Conservation (phyloP, 1,284 basidiomycete genomes). For the Pisolithus thermaeus region DNA sequence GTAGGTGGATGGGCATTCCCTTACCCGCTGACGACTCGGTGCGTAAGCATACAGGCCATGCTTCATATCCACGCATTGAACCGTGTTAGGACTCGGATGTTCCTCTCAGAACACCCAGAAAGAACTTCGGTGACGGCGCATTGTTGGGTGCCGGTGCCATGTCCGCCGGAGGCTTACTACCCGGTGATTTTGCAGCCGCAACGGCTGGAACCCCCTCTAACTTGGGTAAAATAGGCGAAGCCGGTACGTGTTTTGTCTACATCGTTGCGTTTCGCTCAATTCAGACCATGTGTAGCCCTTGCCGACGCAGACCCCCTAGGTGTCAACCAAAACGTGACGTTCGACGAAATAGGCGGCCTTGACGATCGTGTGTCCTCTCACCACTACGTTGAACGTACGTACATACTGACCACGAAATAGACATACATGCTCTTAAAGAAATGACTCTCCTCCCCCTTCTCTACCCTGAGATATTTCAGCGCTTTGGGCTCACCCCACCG, state of each 20-base stretch:
- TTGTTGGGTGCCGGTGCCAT: constrained; percentile 49
- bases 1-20: constrained; percentile 64
- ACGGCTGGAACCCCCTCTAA: constrained; percentile 72
- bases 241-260: constrained; percentile 41
- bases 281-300: constrained; percentile 45
- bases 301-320: constrained; percentile 97
- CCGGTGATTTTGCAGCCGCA: constrained; percentile 52
- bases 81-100: constrained; percentile 61
- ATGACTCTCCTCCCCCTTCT: constrained; percentile 96
- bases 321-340: constrained; percentile 90
- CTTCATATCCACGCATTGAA: constrained; percentile 6
- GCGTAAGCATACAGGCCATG: constrained; percentile 14
- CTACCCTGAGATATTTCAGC: constrained; percentile 97
- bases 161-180: constrained; percentile 42
- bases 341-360: constrained; percentile 95
- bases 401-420: constrained; percentile 32
- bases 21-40: constrained; percentile 61
- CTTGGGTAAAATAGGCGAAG: constrained; percentile 75
- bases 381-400: neutral
- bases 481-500: constrained; percentile 92
- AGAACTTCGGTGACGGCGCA: constrained; percentile 51
- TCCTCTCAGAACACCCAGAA: constrained; percentile 58
- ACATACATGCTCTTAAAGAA: constrained; percentile 97
- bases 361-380: constrained; percentile 72
- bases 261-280: constrained; percentile 3